Conservation (phyloP, 2,329 filamentous ascomycete genomes). For the Monosporascus ibericus region DNA sequence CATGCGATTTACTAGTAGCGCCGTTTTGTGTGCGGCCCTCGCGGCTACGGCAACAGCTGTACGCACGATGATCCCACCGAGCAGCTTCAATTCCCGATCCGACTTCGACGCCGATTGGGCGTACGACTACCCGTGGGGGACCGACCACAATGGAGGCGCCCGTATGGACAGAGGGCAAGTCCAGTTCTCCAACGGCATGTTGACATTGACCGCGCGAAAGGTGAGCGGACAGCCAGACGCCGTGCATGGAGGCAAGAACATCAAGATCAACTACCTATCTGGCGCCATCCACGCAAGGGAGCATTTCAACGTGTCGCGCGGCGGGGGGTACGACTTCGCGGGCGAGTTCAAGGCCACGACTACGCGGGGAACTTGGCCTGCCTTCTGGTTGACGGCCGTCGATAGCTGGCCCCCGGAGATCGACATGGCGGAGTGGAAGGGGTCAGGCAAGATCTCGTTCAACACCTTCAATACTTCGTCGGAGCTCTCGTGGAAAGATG, state of each 20-base stretch:
- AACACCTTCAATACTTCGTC: constrained; percentile 41
- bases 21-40: constrained; percentile 10
- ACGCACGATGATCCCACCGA: constrained; percentile 31
- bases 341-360: constrained; percentile 35
- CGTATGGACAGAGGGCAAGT: constrained; percentile 46
- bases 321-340: constrained; percentile 35
- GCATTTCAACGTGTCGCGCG: constrained; percentile 31
- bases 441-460: constrained; percentile 48
- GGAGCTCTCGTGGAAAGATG: constrained; percentile 39
- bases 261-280: constrained; percentile 46
- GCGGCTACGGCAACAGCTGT: constrained; percentile 20
- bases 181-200: constrained; percentile 30
- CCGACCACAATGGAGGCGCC: constrained; percentile 50
- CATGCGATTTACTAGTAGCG: constrained; percentile 5
- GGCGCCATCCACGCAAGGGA: constrained; percentile 36
- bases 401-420: constrained; percentile 53
- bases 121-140: constrained; percentile 53
- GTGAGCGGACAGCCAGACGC: constrained; percentile 34
- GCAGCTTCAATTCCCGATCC: constrained; percentile 31
- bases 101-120: constrained; percentile 39
- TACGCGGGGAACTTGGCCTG: constrained; percentile 46
- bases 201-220: constrained; percentile 42
- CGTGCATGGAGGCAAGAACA: constrained; percentile 30
- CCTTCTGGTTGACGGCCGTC: constrained; percentile 52
- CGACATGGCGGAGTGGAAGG: constrained; percentile 57